Conservation (phyloP, 371 early-diverging fungal genomes). For the Rhizopus sp. region DNA sequence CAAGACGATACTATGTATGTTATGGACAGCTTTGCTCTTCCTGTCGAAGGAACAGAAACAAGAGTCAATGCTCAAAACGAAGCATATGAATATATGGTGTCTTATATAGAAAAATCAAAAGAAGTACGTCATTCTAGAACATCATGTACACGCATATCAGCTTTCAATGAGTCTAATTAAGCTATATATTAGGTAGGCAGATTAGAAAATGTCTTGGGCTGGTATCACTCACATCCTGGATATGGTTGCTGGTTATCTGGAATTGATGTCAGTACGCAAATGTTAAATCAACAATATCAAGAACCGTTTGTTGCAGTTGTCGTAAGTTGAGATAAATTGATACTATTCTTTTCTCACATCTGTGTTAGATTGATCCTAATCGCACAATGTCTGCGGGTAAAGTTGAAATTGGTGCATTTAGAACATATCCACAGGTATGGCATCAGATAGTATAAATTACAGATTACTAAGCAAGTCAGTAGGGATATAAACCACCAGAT, state of each 20-base stretch:
- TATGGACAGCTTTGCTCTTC: conserved; percentile 96
- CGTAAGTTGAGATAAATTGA: conserved; percentile 43
- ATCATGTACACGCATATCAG: background rate
- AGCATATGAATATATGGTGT: conserved; percentile 97
- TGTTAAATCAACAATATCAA: conserved; percentile 91
- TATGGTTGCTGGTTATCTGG: conserved; percentile 99
- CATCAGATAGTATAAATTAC: background rate
- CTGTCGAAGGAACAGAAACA: conserved; percentile 99
- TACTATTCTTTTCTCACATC: background rate
- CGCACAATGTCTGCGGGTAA: conserved; percentile 95
- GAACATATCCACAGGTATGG: conserved; percentile 88
- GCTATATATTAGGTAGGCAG: conserved; percentile 73
- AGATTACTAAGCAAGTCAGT: conserved; percentile 4
- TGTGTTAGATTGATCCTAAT: conserved; percentile 89
- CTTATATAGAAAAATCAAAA: conserved; percentile 81
- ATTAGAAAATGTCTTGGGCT: conserved; percentile 93
- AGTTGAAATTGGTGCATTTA: conserved; percentile 97
- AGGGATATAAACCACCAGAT: conserved; percentile 80
- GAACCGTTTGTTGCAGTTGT: conserved; percentile 97
- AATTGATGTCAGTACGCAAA: conserved; percentile 96
- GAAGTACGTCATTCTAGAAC: conserved; percentile 52
- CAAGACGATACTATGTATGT: conserved; percentile 87
- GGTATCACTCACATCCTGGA: conserved; percentile 99
- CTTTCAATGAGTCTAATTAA: background rate
- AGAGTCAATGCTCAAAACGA: conserved; percentile 95